Evolutionary conservation across 2,329 filamentous ascomycete genomes (phyloP), one percentile per base, ranked within the genome.

Genomic region (Alternaria burnsii): DNA sequence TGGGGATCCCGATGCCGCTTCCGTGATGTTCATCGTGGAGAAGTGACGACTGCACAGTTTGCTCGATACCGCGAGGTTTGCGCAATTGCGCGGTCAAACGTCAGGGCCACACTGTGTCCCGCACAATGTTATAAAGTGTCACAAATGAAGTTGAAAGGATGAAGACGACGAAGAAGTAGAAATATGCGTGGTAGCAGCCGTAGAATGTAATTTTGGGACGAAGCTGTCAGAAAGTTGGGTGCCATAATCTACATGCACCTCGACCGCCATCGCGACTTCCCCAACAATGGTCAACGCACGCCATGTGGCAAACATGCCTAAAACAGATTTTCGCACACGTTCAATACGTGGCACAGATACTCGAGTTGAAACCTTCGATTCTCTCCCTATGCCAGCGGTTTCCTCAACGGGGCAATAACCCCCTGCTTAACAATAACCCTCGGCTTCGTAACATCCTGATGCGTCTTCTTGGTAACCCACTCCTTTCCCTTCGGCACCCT

Each of bases 391-490:
- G 85, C 76, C 68, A 86, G 74, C 18, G 94, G 94, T 82, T 91
- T 94, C 59, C 90, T 88, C 87, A 99, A 92, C 41, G 95, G 91
- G 71, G 88, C 86, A 80, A 99, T 95, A 79, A 99, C 93, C 47
- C 95, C 95, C 81, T 94, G 92, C 84, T 97, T 97, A 78, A 97
- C 83, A 78, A 98, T 84, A 67, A 98, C 87, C 71, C 93, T 88
- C 59, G 95, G 95, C 86, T 94, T 97, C 61, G 91, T 97, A 62
- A 87, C 87, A 70, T 91, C 88, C 83, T 98, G 94, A 85, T 95
- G 95, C 14, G 91, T 93, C 82, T 93, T 89, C 86, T 97, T 97
- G n/a, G 94, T 98, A 69, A 89, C 89, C 94, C 94, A 99, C 80
- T 99, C 94, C 16, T 91, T 92, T 1, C 95, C 95, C 62, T 98